phyloP scores from a whole-genome alignment of 2,329 filamentous ascomycete genomes.

The Alternaria arbusti region DNA sequence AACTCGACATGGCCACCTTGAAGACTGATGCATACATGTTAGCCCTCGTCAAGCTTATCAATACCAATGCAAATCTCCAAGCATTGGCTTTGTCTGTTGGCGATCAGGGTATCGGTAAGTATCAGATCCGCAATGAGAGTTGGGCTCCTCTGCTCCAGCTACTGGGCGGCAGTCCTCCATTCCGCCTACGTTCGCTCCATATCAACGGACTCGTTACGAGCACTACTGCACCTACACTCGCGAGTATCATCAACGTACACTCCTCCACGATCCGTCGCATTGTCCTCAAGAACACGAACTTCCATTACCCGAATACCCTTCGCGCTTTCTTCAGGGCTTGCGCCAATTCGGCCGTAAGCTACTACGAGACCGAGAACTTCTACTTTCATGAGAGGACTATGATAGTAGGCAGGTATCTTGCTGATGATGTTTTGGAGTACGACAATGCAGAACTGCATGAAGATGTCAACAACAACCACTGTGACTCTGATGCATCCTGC shows the following conservation, averaged over 20 bases:
- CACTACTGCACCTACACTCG: conserved; percentile 5
- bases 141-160: conserved; percentile 4
- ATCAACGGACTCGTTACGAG: conserved; percentile 11
- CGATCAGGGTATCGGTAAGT: background rate
- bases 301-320: conserved; percentile 8
- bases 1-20: conserved; percentile 4
- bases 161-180: conserved; percentile 3
- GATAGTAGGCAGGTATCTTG: background rate
- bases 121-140: background rate
- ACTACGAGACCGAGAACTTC: background rate
- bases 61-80: background rate
- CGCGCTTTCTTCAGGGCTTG: conserved; percentile 5
- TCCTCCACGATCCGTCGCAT: background rate
- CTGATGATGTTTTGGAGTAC: background rate
- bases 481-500: background rate
- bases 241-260: conserved; percentile 4
- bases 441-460: background rate
- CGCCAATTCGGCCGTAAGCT: background rate
- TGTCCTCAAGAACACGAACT: conserved; percentile 4
- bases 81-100: background rate
- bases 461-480: background rate
- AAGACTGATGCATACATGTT: background rate
- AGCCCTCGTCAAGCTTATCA: background rate
- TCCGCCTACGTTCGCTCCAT: conserved; percentile 8
- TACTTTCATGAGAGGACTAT: background rate